Base-by-base conservation (phyloP, 1,284 basidiomycete species). In the Sporisorium scitamineum region DNA sequence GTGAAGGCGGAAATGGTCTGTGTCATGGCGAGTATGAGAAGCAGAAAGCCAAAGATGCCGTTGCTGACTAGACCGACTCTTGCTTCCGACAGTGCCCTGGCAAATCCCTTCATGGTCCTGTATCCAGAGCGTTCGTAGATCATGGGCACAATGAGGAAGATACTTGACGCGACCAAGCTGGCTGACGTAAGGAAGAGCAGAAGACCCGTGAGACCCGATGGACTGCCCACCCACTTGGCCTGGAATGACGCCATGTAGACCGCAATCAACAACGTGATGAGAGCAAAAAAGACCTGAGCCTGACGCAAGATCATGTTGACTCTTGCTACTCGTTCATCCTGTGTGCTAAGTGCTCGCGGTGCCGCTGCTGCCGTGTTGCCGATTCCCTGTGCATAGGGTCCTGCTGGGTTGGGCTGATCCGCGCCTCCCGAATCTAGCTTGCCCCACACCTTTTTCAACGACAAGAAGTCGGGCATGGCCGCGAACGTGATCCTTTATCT, bases 1-100 rank as follows among this genome's bases (percentile, higher is more conserved):
- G 71, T 77, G 67, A 72, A 76, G 1, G 81, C 74, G 14, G 80
- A 82, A 54, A 81, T 79, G 45, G 80, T 81, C 57, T 82, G 77
- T 0, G 80, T 76, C 47, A 80, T 60, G 39, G 73, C 68, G 27
- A 80, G 56, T 47, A 83, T 78, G 31, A 79, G 60, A 13, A 72
- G 57, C 31, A 83, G 41, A 52, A 70, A 65, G 26, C 64, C 60
- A 55, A 78, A 76, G 42, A 75, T 22, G 48, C 76, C 78, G 56
- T 81, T 81, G 61, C 59, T 61, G 44, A 83, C 74, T 24, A 83
- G 58, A 29, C 77, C 81, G 0, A 82, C 77, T 1, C 81, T 70
- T 20, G 79, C 74, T 61, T 81, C 79, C 34, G 69, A 61, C 24
- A 83, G 56, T 3, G 77, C 76, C 7, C 79, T 53, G 2, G 70